These are phyloP conservation scores for Avena sativa DNA, from an alignment of 176 grass and related monocot species.

Conservation along the genomic window DNA sequence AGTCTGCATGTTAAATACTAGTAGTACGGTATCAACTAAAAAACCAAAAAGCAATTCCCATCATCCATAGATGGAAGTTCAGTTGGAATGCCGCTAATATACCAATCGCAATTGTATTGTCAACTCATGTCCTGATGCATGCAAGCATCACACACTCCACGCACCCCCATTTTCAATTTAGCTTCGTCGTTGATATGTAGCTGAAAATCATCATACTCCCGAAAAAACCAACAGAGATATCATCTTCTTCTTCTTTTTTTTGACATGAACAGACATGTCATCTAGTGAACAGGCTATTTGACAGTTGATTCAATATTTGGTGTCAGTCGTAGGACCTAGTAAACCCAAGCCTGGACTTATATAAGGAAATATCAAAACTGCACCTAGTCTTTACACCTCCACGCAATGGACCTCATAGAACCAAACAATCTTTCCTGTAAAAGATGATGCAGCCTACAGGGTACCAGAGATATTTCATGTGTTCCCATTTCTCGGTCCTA, in stretches of 20 bases:
- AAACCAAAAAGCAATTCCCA: not conserved
- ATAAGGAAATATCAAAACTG: too few relatives aligned
- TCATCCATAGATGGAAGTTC: not conserved
- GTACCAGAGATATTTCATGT: not conserved
- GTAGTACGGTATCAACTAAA: not conserved
- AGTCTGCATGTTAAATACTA: not conserved
- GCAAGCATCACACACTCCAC: not conserved
- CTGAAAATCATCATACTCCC: not conserved
- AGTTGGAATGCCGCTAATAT: not conserved
- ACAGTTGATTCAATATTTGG: not conserved
- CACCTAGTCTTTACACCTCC: too few relatives aligned
- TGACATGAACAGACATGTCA: not conserved
- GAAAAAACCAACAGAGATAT: too few relatives aligned
- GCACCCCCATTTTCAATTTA: not conserved
- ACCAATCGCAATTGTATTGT: too few relatives aligned
- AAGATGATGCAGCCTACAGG: not conserved
- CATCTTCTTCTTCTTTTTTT: too few relatives aligned
- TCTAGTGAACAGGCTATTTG: not conserved
- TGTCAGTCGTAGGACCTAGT: not conserved
- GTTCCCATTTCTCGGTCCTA: not conserved
- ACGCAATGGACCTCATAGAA: not conserved
- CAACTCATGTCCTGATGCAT: too few relatives aligned
- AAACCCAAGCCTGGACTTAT: not conserved
- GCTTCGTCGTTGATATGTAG: not conserved
- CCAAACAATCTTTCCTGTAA: not conserved